phyloP scores from a whole-genome alignment of 805 yeast genomes.

The Metschnikowia similis region DNA sequence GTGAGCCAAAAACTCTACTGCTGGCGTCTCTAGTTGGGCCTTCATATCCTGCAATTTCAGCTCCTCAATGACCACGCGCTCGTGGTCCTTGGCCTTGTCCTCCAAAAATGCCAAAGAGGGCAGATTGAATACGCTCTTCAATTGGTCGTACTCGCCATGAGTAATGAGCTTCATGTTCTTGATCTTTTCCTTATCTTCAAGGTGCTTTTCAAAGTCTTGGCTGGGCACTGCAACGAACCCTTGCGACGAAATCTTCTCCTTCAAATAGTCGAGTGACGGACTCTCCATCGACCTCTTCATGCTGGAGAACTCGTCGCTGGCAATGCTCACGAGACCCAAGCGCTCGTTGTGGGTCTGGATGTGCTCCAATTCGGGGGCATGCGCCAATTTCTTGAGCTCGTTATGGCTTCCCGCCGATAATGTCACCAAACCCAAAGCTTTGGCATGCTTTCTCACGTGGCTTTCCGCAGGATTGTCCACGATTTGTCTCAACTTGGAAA shows the following conservation, averaged over 20 bases:
- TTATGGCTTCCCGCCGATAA: slow-evolving; percentile 4
- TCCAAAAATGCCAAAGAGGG: slow-evolving; percentile 15
- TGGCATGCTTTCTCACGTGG: slow-evolving; percentile 11
- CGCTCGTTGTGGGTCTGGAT: slow-evolving; percentile 19
- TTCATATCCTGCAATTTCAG: slow-evolving; percentile 14
- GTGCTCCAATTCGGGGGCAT: slow-evolving; percentile 25
- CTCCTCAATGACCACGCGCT: slow-evolving; percentile 10
- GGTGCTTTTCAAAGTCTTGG: slow-evolving; percentile 17
- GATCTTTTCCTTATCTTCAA: slow-evolving; percentile 30
- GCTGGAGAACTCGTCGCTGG: slow-evolving; percentile 14
- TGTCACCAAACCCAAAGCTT: slow-evolving; percentile 3
- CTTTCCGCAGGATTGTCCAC: slow-evolving; percentile 9
- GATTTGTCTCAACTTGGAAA: slow-evolving; percentile 5
- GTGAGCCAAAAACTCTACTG: slow-evolving; percentile 9
- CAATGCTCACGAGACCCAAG: slow-evolving; percentile 17
- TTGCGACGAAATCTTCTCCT: slow-evolving; percentile 11
- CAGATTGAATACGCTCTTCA: slow-evolving; percentile 5
- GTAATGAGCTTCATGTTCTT: slow-evolving; percentile 19
- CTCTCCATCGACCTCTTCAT: slow-evolving; percentile 15
- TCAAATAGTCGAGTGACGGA: slow-evolving; percentile 19
- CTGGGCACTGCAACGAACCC: slow-evolving; percentile 19
- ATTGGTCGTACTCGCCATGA: slow-evolving; percentile 16
- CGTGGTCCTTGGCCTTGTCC: slow-evolving; percentile 14
- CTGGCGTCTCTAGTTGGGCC: slow-evolving; percentile 15
- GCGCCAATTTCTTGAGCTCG: slow-evolving; percentile 9